A percentile compares a stretch with the other conserved stretches of the same genome.
Conservation (phyloP, 176 grass and related monocot species). For the Oryza glaberrima region DNA sequence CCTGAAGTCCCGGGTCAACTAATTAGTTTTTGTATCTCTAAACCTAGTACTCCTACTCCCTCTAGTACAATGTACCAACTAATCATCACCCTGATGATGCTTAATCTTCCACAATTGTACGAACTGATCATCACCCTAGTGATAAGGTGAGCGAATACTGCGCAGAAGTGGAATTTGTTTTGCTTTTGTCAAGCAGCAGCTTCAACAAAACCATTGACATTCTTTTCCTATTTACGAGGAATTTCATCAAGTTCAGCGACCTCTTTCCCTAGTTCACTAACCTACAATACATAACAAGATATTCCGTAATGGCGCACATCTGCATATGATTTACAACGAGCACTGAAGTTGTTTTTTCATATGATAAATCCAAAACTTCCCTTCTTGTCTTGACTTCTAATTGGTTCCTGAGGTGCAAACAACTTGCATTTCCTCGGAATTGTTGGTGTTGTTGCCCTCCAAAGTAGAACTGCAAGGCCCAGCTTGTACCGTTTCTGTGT, state of each 20-base stretch:
- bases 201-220: too few relatives aligned
- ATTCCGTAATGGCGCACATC: neutral
- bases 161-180: too few relatives aligned
- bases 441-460: neutral
- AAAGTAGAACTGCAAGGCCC: conserved; percentile 2
- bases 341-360: neutral
- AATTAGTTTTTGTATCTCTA: too few relatives aligned
- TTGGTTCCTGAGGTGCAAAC: neutral
- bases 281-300: neutral
- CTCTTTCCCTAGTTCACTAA: neutral
- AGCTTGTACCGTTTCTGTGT: neutral
- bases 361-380: neutral
- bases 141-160: too few relatives aligned
- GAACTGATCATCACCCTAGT: too few relatives aligned
- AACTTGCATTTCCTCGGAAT: neutral
- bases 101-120: too few relatives aligned
- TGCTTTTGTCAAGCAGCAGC: too few relatives aligned
- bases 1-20: too few relatives aligned
- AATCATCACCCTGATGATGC: too few relatives aligned
- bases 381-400: neutral
- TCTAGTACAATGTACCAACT: too few relatives aligned
- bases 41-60: too few relatives aligned
- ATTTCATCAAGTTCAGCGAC: neutral
- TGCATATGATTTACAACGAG: neutral
- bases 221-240: neutral